A percentile compares a stretch with the other conserved stretches of the same genome.
Evolutionary conservation across 257 asterid genomes (phyloP).

Genomic region (Pogostemon cablin): DNA sequence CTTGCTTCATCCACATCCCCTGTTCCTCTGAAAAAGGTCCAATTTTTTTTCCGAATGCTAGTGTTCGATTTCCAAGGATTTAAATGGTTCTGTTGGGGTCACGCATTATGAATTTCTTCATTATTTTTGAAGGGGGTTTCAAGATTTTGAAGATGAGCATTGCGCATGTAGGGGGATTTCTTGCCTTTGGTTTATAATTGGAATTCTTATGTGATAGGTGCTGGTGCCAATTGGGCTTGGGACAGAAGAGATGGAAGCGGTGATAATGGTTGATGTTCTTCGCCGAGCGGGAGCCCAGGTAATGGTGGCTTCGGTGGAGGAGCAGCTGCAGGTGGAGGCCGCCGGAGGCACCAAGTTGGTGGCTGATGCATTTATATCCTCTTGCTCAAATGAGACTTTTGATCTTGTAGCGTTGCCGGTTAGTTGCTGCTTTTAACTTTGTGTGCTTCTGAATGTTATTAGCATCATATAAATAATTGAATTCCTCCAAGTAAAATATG

Average conservation of each 20-base stretch:
- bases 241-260: conserved; percentile 96
- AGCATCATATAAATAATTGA: background rate
- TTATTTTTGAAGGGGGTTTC: background rate
- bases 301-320: conserved; percentile 92
- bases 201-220: conserved; percentile 46
- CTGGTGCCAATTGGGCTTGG: conserved; percentile 92
- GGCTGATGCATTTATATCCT: conserved; percentile 67
- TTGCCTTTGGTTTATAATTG: background rate
- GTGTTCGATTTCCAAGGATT: background rate
- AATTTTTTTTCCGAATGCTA: background rate
- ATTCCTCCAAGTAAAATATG: background rate
- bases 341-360: conserved; percentile 82
- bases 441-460: background rate
- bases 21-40: conserved; percentile 63
- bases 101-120: too few relatives aligned
- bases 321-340: conserved; percentile 74
- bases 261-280: conserved; percentile 68
- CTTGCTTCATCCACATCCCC: conserved; percentile 29
- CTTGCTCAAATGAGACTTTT: conserved; percentile 61
- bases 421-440: conserved; percentile 20
- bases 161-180: background rate
- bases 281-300: conserved; percentile 94
- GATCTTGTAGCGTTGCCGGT: conserved; percentile 91
- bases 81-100: too few relatives aligned
- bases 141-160: background rate